A percentile compares a stretch with the other conserved stretches of the same genome.
Evolutionary conservation across 164 flowering plant genomes (phyloP).

Genomic region (Vitis rotundifolia): DNA sequence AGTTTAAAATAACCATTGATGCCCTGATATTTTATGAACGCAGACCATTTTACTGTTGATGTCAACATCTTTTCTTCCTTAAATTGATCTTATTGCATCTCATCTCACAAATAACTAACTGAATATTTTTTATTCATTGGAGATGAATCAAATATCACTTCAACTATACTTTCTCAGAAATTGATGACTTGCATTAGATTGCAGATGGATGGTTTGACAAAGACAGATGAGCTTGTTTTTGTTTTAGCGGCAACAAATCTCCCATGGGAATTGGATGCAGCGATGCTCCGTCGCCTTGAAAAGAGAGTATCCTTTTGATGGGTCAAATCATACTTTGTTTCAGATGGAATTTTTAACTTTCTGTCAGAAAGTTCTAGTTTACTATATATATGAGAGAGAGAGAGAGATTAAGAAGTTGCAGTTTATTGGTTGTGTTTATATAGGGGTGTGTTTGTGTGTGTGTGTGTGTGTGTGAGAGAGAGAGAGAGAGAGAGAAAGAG

Average conservation of each 20-base stretch:
- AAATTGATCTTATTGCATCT: not conserved
- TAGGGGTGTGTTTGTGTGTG: too few relatives aligned
- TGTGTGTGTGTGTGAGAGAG: not conserved
- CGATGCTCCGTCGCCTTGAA: slow-evolving; percentile 99
- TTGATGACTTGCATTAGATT: slow-evolving; percentile 39
- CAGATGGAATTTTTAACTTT: too few relatives aligned
- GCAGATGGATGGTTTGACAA: slow-evolving; percentile 99
- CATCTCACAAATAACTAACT: too few relatives aligned
- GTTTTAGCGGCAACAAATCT: slow-evolving; percentile 99
- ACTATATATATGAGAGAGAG: not conserved
- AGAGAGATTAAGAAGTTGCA: too few relatives aligned
- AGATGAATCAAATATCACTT: not conserved
- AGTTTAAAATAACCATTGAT: too few relatives aligned
- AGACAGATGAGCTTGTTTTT: slow-evolving; percentile 90
- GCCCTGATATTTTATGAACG: too few relatives aligned
- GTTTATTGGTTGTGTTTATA: too few relatives aligned
- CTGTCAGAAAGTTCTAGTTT: too few relatives aligned
- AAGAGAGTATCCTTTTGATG: slow-evolving; percentile 77
- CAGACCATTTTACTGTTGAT: too few relatives aligned
- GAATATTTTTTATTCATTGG: not conserved
- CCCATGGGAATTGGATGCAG: slow-evolving; percentile 99
- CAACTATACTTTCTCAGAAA: slow-evolving; percentile 7
- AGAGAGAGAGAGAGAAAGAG: not conserved
- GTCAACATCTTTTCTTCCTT: too few relatives aligned
- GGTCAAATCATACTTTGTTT: too few relatives aligned